Base-by-base conservation (phyloP, 345 rosid species). In the Syzygium grande region DNA sequence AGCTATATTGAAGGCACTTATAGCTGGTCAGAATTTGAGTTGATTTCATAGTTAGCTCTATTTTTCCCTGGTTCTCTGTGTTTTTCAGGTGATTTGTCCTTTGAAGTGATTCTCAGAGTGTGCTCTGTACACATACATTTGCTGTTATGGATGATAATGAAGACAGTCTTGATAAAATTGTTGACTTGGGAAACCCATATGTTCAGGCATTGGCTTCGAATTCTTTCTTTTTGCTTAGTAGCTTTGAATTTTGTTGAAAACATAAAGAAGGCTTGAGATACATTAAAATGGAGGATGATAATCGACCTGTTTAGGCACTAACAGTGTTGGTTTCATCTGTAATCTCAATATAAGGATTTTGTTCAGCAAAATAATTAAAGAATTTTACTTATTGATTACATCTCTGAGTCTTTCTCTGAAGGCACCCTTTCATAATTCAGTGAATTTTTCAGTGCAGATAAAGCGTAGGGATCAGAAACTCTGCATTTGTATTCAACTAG, bases 1-100 rank as follows among this genome's bases (percentile, higher is more conserved):
- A 88, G 89, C 91, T 78, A 90, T 93, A 38, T 17, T 89, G 68
- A 90, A 89, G 89, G 87, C 89, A 34, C 93, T 94, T 84, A 84
- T 93, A 87, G 87, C 85, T 86, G 90, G 92, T 85, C 87, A 86
- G 19, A 84, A 87, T 86, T 52, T 86, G 30, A 5, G 30, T 59
- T 3, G 7, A 25, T 59, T 27, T 27, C 30, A 11, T 27, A 27
- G 30, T 59, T 27, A n/a, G 68, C 68, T 59, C 68, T 59, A 25
- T 59, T 59, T 59, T 59, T 27, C 68, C 30, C 30, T 12, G 16
- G 16, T 59, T 30, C 68, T 59, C 65, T 25, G 30, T 59, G 30
- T 27, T 27, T 29, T 59, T 27, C 65, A 59, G 30, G 27, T 59
- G 65, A 15, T 11, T 59, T 13, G 65, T 59, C 29, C 65, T 59